phyloP scores from a whole-genome alignment of 2,329 filamentous ascomycete species.

The Volutella citrinella region DNA sequence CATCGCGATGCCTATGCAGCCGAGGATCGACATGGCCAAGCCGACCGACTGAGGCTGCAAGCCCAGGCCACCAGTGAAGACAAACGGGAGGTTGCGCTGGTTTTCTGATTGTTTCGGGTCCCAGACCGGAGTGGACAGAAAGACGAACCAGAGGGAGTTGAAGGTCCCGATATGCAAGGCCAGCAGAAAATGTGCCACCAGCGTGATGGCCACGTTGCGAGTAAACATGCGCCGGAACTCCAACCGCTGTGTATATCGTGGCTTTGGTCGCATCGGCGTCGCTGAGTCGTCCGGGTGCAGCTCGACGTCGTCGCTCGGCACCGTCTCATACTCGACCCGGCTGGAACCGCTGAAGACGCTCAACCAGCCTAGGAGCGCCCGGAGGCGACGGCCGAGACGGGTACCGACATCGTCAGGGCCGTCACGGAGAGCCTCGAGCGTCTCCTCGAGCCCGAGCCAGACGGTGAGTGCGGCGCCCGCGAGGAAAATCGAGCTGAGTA shows the following conservation, averaged over 20 bases:
- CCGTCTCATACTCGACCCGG: constrained; percentile 23
- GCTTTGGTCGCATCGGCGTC: constrained; percentile 7
- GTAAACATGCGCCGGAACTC: constrained; percentile 55
- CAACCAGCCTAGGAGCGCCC: constrained; percentile 19
- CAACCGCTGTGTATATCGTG: constrained; percentile 45
- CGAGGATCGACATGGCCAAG: constrained; percentile 74
- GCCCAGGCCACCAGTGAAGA: constrained; percentile 74
- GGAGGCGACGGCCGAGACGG: constrained; percentile 37
- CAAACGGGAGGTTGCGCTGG: constrained; percentile 46
- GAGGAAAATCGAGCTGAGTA: constrained; percentile 49
- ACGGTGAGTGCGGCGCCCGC: constrained; percentile 40
- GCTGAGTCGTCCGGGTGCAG: constrained; percentile 7
- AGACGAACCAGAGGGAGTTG: constrained; percentile 73
- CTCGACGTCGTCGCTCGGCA: constrained; percentile 23
- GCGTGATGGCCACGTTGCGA: constrained; percentile 49
- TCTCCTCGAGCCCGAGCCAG: constrained; percentile 53
- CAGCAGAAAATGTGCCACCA: constrained; percentile 67
- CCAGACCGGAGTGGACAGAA: constrained; percentile 69
- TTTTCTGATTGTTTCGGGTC: constrained; percentile 35
- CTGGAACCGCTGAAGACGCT: constrained; percentile 7
- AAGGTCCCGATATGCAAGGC: constrained; percentile 74
- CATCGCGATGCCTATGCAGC: constrained; percentile 69
- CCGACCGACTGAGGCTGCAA: constrained; percentile 69
- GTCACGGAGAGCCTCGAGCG: constrained; percentile 43
- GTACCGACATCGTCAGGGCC: constrained; percentile 39